These are phyloP conservation scores for Teratosphaeria epicoccoides DNA, from an alignment of 2,329 filamentous ascomycete species.

Conservation along the genomic window DNA sequence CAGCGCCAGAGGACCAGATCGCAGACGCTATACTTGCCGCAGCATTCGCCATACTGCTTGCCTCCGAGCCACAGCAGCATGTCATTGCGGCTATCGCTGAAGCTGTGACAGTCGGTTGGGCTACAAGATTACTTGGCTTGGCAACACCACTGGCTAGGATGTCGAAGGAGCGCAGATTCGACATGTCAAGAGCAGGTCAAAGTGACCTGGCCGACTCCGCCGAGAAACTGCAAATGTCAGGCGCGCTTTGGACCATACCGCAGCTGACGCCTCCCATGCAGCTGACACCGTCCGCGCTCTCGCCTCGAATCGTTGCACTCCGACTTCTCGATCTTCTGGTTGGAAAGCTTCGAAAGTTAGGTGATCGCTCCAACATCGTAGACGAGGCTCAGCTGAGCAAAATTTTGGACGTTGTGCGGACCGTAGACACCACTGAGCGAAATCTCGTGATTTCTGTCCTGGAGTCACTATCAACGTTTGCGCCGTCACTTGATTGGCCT, in stretches of 20 bases:
- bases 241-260: conserved; percentile 57
- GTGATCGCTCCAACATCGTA: conserved; percentile 41
- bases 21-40: conserved; percentile 54
- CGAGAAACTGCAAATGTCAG: conserved; percentile 24
- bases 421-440: conserved; percentile 31
- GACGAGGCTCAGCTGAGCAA: conserved; percentile 13
- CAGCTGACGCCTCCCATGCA: too few species aligned
- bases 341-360: conserved; percentile 35
- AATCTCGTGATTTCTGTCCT: conserved; percentile 35
- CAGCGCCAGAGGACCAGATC: conserved; percentile 31
- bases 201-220: conserved; percentile 47
- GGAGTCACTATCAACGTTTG: conserved; percentile 20
- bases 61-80: conserved; percentile 50
- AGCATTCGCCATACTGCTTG: conserved; percentile 52
- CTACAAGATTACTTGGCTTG: conserved; percentile 45
- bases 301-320: conserved; percentile 53
- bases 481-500: conserved; percentile 17
- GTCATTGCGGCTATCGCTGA: conserved; percentile 43
- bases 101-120: conserved; percentile 5
- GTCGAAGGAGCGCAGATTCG: conserved; percentile 54
- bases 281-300: conserved; percentile 40
- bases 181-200: conserved; percentile 57
- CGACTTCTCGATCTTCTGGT: conserved; percentile 52
- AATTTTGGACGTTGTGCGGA: conserved; percentile 9
- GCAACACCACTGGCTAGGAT: conserved; percentile 49